These are phyloP conservation scores for Kodamaea jinghongensis DNA, from an alignment of 805 yeast genomes.

Conservation along the genomic window DNA sequence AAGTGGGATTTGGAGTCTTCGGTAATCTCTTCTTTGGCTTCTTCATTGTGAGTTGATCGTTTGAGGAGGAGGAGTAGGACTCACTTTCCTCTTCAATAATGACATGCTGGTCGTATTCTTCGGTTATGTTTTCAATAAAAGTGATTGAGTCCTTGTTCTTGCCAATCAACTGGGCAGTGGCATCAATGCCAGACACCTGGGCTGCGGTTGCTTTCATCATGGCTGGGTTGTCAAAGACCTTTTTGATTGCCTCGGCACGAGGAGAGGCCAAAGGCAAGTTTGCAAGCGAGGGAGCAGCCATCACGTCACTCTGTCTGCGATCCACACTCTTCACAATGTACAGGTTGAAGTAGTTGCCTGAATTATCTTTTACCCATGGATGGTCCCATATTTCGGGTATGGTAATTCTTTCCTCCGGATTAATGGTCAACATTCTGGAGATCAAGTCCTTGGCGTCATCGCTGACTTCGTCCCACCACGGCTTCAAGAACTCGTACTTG, in stretches of 20 bases:
- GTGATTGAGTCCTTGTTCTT: constrained; percentile 2
- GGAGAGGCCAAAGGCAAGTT: constrained; percentile 25
- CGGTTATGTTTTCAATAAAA: constrained; percentile 30
- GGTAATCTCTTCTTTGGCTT: constrained; percentile 26
- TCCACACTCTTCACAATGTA: constrained; percentile 5
- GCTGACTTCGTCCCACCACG: constrained; percentile 89
- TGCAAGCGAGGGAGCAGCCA: neutral
- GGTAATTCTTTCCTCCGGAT: constrained; percentile 66
- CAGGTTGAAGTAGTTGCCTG: constrained; percentile 7
- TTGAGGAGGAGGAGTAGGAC: constrained; percentile 11
- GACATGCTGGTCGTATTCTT: constrained; percentile 18
- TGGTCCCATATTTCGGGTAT: constrained; percentile 65
- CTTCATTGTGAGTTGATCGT: constrained; percentile 7
- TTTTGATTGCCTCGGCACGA: constrained; percentile 38
- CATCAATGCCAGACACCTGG: constrained; percentile 11
- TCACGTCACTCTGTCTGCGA: constrained; percentile 10
- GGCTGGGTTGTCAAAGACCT: constrained; percentile 44
- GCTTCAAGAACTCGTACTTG: constrained; percentile 67
- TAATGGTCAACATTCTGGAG: constrained; percentile 60
- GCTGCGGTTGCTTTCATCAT: constrained; percentile 24
- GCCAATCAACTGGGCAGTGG: constrained; percentile 8
- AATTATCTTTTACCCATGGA: constrained; percentile 55
- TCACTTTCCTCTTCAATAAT: constrained; percentile 9
- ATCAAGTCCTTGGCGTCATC: constrained; percentile 69
- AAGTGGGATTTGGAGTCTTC: constrained; percentile 38